Evolutionary conservation across 2,329 filamentous ascomycete genomes (phyloP).

Genomic region (Capronia epimyces): DNA sequence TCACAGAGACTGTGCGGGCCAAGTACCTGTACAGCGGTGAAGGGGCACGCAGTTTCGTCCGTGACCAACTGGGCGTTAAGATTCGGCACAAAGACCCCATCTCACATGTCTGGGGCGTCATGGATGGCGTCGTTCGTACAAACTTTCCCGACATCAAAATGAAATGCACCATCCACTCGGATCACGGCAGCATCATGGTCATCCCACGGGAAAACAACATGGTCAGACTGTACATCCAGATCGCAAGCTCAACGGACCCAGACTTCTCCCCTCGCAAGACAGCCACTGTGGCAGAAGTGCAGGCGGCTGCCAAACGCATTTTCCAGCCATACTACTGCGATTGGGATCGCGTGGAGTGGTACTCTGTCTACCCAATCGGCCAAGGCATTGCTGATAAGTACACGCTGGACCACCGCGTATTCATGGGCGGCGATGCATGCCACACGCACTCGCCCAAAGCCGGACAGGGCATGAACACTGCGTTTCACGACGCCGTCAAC

Average conservation of each 20-base stretch:
- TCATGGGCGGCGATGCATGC: slow-evolving; percentile 61
- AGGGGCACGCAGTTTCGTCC: slow-evolving; percentile 56
- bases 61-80: slow-evolving; percentile 61
- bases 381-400: slow-evolving; percentile 62
- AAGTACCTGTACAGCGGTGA: slow-evolving; percentile 62
- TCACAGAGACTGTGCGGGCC: slow-evolving; percentile 58
- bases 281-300: slow-evolving; percentile 55
- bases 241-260: slow-evolving; percentile 56
- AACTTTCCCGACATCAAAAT: slow-evolving; percentile 60
- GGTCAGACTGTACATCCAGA: slow-evolving; percentile 51
- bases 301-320: slow-evolving; percentile 53
- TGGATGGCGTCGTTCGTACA: slow-evolving; percentile 60
- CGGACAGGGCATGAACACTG: slow-evolving; percentile 60
- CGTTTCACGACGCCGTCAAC: slow-evolving; percentile 66
- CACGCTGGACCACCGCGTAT: slow-evolving; percentile 59
- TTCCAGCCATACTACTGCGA: slow-evolving; percentile 56
- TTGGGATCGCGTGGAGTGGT: slow-evolving; percentile 63
- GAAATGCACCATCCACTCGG: slow-evolving; percentile 63
- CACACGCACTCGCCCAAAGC: slow-evolving; percentile 62
- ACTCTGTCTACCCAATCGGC: slow-evolving; percentile 61
- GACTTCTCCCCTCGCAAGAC: slow-evolving; percentile 59
- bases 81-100: slow-evolving; percentile 60
- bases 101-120: slow-evolving; percentile 60
- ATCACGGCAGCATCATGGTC: slow-evolving; percentile 60
- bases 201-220: slow-evolving; percentile 50